These are phyloP conservation scores for Eutypella sp. DNA, from an alignment of 2,329 filamentous ascomycete genomes.

Conservation along the genomic window DNA sequence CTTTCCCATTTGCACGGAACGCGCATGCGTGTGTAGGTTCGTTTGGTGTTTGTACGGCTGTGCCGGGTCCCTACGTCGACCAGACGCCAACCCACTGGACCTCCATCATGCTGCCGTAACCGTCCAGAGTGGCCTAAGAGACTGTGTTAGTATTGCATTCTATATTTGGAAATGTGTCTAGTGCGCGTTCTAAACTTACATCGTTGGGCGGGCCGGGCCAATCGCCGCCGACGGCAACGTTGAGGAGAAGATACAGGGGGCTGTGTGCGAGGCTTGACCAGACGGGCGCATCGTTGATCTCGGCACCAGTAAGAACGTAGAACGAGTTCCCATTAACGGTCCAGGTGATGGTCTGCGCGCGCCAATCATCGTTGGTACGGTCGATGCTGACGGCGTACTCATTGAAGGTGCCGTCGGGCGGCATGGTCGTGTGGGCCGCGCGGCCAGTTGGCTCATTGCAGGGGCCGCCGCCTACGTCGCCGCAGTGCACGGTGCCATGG, in stretches of 20 bases:
- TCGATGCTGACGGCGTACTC: conserved; percentile 47
- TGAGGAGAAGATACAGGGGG: conserved; percentile 48
- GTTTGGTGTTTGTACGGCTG: conserved; percentile 5
- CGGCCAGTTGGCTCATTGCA: conserved; percentile 48
- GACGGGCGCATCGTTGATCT: conserved; percentile 39
- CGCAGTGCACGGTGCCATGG: conserved; percentile 50
- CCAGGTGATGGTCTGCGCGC: conserved; percentile 47
- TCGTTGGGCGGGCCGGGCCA: conserved; percentile 32
- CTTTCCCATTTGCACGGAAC: background rate
- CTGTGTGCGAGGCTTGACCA: conserved; percentile 47
- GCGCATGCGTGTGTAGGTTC: conserved; percentile 1
- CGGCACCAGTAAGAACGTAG: conserved; percentile 37
- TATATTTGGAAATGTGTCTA: too few relatives aligned
- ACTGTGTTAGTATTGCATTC: conserved; percentile 8
- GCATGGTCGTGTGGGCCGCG: conserved; percentile 29
- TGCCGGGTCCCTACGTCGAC: background rate
- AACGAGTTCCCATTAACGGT: conserved; percentile 40
- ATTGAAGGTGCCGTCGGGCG: conserved; percentile 38
- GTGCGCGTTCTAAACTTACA: conserved; percentile 17
- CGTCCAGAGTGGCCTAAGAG: conserved; percentile 19
- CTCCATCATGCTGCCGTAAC: conserved; percentile 29
- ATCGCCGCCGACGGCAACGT: conserved; percentile 50
- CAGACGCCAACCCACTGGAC: conserved; percentile 27
- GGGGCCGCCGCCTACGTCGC: conserved; percentile 36
- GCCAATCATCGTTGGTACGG: conserved; percentile 40